Conservation (phyloP, 2,329 filamentous ascomycete genomes). For the Amylocarpus encephaloides region DNA sequence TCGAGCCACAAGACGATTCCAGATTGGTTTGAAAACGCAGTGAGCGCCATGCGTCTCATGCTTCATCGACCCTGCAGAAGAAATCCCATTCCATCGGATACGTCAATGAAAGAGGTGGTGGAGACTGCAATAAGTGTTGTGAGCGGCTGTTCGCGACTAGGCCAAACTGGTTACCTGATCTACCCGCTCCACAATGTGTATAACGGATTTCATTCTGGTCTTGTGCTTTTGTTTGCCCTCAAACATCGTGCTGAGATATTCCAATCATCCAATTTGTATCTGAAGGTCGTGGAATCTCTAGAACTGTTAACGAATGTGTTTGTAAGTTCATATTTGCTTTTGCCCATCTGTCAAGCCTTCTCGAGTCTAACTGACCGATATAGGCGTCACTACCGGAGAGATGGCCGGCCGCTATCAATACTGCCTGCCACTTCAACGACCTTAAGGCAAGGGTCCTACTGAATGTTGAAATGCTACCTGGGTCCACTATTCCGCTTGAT, state of each 20-base stretch:
- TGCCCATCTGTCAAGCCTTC: background rate
- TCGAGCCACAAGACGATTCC: background rate
- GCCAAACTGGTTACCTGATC: background rate
- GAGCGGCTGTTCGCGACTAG: background rate
- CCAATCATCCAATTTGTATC: background rate
- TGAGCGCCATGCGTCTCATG: background rate
- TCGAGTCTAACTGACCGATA: background rate
- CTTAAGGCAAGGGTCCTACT: background rate
- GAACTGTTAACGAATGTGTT: too few species aligned
- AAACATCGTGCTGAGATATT: background rate
- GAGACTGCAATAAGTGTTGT: background rate
- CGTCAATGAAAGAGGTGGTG: background rate
- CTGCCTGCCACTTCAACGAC: background rate
- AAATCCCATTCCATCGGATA: background rate
- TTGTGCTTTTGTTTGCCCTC: background rate
- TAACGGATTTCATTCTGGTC: background rate
- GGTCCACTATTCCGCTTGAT: background rate
- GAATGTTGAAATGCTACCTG: background rate
- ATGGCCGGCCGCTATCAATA: background rate
- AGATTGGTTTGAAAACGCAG: slow-evolving; percentile 1
- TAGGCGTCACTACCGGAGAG: background rate
- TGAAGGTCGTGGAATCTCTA: background rate
- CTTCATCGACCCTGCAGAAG: background rate
- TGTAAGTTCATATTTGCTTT: background rate
- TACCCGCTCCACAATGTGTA: slow-evolving; percentile 1